These are phyloP conservation scores for Amanita thiersii DNA, from an alignment of 768 basidiomycete species.

Conservation along the genomic window DNA sequence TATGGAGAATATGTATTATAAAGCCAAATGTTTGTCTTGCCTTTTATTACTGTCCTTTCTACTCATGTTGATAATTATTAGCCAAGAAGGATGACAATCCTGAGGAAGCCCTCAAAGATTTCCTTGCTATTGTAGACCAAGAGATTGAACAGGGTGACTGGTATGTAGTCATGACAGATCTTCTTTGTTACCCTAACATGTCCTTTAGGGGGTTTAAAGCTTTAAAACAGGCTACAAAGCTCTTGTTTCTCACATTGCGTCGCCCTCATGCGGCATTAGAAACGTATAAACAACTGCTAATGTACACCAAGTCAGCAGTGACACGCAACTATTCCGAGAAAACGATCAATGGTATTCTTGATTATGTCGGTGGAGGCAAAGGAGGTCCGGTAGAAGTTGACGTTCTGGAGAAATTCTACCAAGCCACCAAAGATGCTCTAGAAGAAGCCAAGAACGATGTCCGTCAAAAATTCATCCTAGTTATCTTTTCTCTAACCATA, in stretches of 20 bases:
- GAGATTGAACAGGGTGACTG: slow-evolving; percentile 94
- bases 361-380: slow-evolving; percentile 92
- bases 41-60: slow-evolving; percentile 4
- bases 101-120: slow-evolving; percentile 86
- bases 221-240: slow-evolving; percentile 93
- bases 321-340: slow-evolving; percentile 97
- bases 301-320: slow-evolving; percentile 93
- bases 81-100: slow-evolving; percentile 93
- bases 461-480: slow-evolving; percentile 13
- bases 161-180: slow-evolving; percentile 31
- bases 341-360: slow-evolving; percentile 95
- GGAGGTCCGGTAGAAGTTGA: slow-evolving; percentile 75
- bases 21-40: slow-evolving; percentile 74
- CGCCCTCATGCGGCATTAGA: slow-evolving; percentile 79
- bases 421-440: slow-evolving; percentile 82
- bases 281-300: slow-evolving; percentile 80
- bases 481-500: slow-evolving; percentile 1
- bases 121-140: slow-evolving; percentile 79
- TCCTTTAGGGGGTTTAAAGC: slow-evolving; percentile 92
- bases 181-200: neutral
- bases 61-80: slow-evolving; percentile 23
- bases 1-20: slow-evolving; percentile 98
- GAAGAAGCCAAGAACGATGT: slow-evolving; percentile 97
- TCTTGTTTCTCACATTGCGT: slow-evolving; percentile 73
- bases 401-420: slow-evolving; percentile 91